Evolutionary conservation across 2,329 filamentous ascomycete genomes (phyloP).

Genomic region (Penicillium sp.): DNA sequence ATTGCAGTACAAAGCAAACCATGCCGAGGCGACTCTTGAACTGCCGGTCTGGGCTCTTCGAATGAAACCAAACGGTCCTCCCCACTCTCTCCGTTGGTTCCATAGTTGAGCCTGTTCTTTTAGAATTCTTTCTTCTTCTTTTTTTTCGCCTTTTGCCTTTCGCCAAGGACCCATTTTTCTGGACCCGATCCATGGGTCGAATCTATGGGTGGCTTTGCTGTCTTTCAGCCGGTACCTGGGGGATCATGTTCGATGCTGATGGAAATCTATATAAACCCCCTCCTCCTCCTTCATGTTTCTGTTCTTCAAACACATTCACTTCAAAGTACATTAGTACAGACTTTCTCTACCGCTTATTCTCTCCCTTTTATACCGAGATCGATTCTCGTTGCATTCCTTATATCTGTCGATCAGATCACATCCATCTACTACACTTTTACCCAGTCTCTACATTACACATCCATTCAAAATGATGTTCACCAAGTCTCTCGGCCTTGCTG

Average conservation of each 20-base stretch:
- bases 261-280: conserved; percentile 25
- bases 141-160: conserved; percentile 17
- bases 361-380: conserved; percentile 25
- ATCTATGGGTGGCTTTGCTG: conserved; percentile 3
- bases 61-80: neutral
- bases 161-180: conserved; percentile 14
- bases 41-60: neutral
- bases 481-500: conserved; percentile 36
- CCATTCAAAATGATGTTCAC: conserved; percentile 39
- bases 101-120: conserved; percentile 7
- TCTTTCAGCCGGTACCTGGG: neutral
- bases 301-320: conserved; percentile 14
- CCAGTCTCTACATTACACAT: conserved; percentile 4
- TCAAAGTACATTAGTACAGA: conserved; percentile 19
- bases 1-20: neutral
- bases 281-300: conserved; percentile 6
- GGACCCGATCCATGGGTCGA: conserved; percentile 19
- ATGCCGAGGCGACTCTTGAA: neutral
- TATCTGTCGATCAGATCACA: conserved; percentile 26
- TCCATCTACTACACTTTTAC: conserved; percentile 2
- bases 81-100: conserved; percentile 15
- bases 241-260: neutral
- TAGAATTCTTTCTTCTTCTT: conserved; percentile 13
- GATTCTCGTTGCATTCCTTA: conserved; percentile 26
- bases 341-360: conserved; percentile 14